Evolutionary conservation across 768 basidiomycete genomes (phyloP).

Genomic region (Hysterangium stoloniferum): DNA sequence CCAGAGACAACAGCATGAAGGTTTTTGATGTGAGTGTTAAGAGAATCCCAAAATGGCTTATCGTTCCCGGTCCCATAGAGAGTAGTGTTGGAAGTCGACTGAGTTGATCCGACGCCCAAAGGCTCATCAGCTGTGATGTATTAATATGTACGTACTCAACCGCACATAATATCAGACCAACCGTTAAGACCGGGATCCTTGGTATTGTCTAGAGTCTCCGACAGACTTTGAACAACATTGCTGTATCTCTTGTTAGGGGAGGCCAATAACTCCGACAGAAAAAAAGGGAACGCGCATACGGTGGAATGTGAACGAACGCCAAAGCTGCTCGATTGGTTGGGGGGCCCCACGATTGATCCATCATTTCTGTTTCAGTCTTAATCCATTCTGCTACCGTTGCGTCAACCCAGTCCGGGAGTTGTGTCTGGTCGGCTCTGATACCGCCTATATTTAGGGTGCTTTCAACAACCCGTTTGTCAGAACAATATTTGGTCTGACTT

Average conservation of each 20-base stretch:
- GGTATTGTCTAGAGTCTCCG: constrained; percentile 30
- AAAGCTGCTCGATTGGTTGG: constrained; percentile 44
- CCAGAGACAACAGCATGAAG: constrained; percentile 63
- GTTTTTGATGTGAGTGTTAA: constrained; percentile 54
- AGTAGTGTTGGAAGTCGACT: constrained; percentile 36
- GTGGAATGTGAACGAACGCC: constrained; percentile 72
- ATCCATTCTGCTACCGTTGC: constrained; percentile 56
- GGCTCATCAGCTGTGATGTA: constrained; percentile 37
- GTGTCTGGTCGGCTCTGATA: constrained; percentile 35
- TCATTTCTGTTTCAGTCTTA: constrained; percentile 38
- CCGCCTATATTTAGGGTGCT: constrained; percentile 33
- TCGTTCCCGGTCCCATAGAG: constrained; percentile 36
- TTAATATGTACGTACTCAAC: neutral
- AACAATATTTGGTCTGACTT: constrained; percentile 8
- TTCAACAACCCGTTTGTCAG: neutral
- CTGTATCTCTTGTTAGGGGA: constrained; percentile 15
- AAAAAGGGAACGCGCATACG: constrained; percentile 34
- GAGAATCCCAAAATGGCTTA: constrained; percentile 51
- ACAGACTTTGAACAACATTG: constrained; percentile 28
- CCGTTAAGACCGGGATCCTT: constrained; percentile 37
- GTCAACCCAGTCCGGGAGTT: constrained; percentile 64
- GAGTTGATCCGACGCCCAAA: constrained; percentile 49
- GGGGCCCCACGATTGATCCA: constrained; percentile 55
- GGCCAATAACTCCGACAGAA: neutral
- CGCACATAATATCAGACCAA: constrained; percentile 12